Percentiles rank a stretch among this genome's conserved stretches.
phyloP scores from a whole-genome alignment of 495 filamentous ascomycete genomes.

The Penicillium coffeae region DNA sequence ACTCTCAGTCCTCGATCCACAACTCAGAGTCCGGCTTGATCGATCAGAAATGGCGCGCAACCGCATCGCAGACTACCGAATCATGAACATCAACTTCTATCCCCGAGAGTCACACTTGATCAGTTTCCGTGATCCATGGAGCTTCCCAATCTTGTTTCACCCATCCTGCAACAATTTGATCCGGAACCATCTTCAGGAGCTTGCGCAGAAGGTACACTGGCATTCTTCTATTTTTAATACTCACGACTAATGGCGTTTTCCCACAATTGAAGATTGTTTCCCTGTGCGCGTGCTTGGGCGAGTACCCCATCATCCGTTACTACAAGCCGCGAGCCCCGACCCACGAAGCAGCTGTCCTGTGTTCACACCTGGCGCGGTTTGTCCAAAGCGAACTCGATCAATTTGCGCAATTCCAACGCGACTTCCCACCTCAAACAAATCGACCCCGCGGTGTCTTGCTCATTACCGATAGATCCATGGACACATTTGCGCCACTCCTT shows the following conservation, averaged over 20 bases:
- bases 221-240: not conserved
- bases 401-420: slow-evolving; percentile 73
- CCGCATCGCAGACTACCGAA: slow-evolving; percentile 67
- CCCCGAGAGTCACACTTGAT: slow-evolving; percentile 88
- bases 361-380: slow-evolving; percentile 83
- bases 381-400: slow-evolving; percentile 85
- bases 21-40: slow-evolving; percentile 54
- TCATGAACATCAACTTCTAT: slow-evolving; percentile 80
- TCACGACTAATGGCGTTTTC: slow-evolving; percentile 16
- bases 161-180: slow-evolving; percentile 84
- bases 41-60: slow-evolving; percentile 58
- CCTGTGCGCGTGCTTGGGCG: slow-evolving; percentile 77
- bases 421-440: slow-evolving; percentile 77
- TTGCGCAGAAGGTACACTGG: slow-evolving; percentile 75
- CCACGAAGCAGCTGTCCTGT: slow-evolving; percentile 86
- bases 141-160: slow-evolving; percentile 89
- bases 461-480: slow-evolving; percentile 89
- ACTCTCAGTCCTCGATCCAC: slow-evolving; percentile 48
- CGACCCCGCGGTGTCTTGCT: slow-evolving; percentile 80
- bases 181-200: slow-evolving; percentile 67
- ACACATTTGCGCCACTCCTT: slow-evolving; percentile 76
- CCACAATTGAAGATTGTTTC: slow-evolving; percentile 70
- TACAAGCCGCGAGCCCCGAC: slow-evolving; percentile 68
- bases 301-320: slow-evolving; percentile 88
- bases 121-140: slow-evolving; percentile 90